Conservation (phyloP, 2,329 filamentous ascomycete genomes). For the Cercospora sp. region DNA sequence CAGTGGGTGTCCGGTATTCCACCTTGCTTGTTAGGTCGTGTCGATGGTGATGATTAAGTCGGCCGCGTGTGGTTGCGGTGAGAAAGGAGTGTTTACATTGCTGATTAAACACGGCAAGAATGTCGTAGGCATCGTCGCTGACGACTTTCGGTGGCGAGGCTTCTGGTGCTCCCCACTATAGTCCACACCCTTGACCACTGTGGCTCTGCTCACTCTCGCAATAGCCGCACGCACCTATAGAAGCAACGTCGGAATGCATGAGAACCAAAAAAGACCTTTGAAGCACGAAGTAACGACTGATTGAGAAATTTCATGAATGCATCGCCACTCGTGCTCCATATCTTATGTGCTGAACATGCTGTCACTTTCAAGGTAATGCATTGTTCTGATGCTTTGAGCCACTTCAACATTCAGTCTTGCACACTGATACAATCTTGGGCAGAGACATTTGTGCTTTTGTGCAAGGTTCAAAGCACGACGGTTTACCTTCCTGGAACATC, state of each 20-base stretch:
- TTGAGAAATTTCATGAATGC: background rate
- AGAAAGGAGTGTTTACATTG: background rate
- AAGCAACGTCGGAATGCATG: background rate
- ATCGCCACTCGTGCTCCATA: background rate
- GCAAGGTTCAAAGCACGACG: background rate
- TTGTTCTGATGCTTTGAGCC: background rate
- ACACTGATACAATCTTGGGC: background rate
- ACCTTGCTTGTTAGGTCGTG: background rate
- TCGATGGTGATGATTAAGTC: background rate
- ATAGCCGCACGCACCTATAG: background rate
- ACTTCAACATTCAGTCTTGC: background rate
- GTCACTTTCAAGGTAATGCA: background rate
- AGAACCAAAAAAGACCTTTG: background rate
- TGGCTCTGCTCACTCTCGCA: background rate
- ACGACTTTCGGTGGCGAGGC: background rate
- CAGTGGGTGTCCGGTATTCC: too few species aligned
- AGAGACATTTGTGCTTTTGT: background rate
- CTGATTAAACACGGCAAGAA: background rate
- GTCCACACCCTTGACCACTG: background rate
- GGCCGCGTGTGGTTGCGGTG: background rate
- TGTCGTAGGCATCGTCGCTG: conserved; percentile 1
- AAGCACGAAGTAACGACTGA: background rate
- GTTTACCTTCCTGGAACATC: background rate
- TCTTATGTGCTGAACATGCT: background rate
- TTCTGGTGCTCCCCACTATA: background rate